phyloP scores from a whole-genome alignment of 345 rosid species.

The Syzygium aromaticum region DNA sequence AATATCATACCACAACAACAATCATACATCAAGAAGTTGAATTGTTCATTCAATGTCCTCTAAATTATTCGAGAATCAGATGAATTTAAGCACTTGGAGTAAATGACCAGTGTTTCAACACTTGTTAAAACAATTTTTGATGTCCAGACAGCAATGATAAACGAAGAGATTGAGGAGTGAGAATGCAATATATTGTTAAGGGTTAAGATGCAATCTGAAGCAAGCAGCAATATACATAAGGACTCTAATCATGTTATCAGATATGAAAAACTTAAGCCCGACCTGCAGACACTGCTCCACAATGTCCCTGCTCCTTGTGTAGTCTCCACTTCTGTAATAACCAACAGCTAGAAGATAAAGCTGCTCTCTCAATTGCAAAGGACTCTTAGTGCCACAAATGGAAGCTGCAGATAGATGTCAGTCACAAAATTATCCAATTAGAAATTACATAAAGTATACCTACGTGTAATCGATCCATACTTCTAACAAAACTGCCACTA shows the following conservation, averaged over 20 bases:
- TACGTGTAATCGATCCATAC: background rate
- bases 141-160: background rate
- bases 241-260: background rate
- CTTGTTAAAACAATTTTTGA: background rate
- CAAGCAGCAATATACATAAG: background rate
- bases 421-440: background rate
- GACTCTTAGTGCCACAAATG: slow-evolving; percentile 22
- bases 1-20: background rate
- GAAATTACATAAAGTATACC: background rate
- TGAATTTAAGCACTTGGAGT: background rate
- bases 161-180: background rate
- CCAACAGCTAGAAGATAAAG: slow-evolving; percentile 83
- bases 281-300: slow-evolving; percentile 69
- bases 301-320: slow-evolving; percentile 61
- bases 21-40: background rate
- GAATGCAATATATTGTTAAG: background rate
- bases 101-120: background rate
- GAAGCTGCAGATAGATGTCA: slow-evolving; percentile 23
- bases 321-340: slow-evolving; percentile 59
- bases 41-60: background rate
- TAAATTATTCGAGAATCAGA: background rate
- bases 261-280: background rate
- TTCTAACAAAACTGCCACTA: background rate
- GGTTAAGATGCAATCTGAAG: background rate
- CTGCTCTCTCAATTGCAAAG: slow-evolving; percentile 51